These are phyloP conservation scores for Styphnolobium japonicum DNA, from an alignment of 306 rosid species.

Conservation along the genomic window DNA sequence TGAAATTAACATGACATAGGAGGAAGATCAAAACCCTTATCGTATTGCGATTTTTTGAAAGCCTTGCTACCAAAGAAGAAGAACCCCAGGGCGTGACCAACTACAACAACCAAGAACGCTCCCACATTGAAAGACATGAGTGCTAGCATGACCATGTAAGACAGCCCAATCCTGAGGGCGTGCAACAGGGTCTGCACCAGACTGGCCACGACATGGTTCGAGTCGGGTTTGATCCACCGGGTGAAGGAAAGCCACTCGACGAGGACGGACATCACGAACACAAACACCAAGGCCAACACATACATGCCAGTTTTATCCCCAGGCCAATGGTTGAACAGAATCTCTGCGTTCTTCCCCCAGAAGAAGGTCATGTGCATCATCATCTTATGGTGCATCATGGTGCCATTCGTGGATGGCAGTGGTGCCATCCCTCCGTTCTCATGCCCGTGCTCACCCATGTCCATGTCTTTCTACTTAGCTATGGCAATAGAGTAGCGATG, in stretches of 20 bases:
- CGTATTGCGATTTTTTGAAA: constrained; percentile 30
- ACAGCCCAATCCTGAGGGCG: constrained; percentile 51
- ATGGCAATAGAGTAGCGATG: not conserved
- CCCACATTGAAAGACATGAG: constrained; percentile 88
- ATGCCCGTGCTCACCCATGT: constrained; percentile 22
- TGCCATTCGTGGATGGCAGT: constrained; percentile 14
- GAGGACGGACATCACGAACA: constrained; percentile 51
- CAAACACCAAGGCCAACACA: constrained; percentile 42
- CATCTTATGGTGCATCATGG: constrained; percentile 18
- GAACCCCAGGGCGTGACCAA: constrained; percentile 73
- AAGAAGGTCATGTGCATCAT: constrained; percentile 87
- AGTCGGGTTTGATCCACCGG: constrained; percentile 45
- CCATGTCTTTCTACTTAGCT: not conserved
- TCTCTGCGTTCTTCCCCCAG: constrained; percentile 63
- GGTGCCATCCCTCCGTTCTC: constrained; percentile 15
- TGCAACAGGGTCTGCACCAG: constrained; percentile 58
- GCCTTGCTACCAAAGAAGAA: constrained; percentile 46
- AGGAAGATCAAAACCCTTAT: constrained; percentile 47
- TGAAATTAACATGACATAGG: constrained; percentile 46
- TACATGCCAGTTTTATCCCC: constrained; percentile 60
- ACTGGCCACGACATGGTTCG: constrained; percentile 32
- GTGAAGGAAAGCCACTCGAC: constrained; percentile 54
- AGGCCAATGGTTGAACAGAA: constrained; percentile 72
- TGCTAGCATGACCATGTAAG: constrained; percentile 77
- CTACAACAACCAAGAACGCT: constrained; percentile 62